Percentiles rank a stretch among this genome's conserved stretches.
phyloP scores from a whole-genome alignment of 768 basidiomycete species.

The Naganishia antarctica region DNA sequence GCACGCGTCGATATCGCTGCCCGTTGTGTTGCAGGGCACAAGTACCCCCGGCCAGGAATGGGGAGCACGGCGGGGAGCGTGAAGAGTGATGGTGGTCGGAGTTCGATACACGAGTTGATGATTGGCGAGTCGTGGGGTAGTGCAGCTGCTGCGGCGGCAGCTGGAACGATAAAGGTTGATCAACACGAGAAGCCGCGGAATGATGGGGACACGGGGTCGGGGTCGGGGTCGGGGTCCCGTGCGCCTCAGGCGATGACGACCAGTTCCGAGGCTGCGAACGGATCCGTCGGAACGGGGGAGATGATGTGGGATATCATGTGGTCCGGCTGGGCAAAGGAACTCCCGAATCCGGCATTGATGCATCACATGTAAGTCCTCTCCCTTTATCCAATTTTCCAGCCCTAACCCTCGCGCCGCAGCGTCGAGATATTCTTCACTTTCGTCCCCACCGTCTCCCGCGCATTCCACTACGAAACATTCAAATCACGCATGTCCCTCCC shows the following conservation, averaged over 20 bases:
- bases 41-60: not conserved
- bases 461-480: conserved; percentile 67
- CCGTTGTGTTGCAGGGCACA: not conserved
- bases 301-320: conserved; percentile 31
- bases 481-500: conserved; percentile 62
- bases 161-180: too few relatives aligned
- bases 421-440: conserved; percentile 75
- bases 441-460: conserved; percentile 66
- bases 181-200: too few relatives aligned
- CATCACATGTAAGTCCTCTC: conserved; percentile 39
- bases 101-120: conserved; percentile 17
- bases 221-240: not conserved
- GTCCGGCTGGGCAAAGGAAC: conserved; percentile 39
- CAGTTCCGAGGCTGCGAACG: not conserved
- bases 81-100: conserved; percentile 3
- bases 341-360: conserved; percentile 45
- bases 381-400: too few relatives aligned
- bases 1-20: not conserved
- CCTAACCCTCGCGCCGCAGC: conserved; percentile 48
- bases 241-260: not conserved
- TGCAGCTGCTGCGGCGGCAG: not conserved
- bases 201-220: too few relatives aligned
- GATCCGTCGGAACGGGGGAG: not conserved
- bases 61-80: conserved; percentile 1
- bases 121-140: conserved; percentile 13